Base-by-base conservation (phyloP, 768 basidiomycete species). In the Lenzites betulinus region DNA sequence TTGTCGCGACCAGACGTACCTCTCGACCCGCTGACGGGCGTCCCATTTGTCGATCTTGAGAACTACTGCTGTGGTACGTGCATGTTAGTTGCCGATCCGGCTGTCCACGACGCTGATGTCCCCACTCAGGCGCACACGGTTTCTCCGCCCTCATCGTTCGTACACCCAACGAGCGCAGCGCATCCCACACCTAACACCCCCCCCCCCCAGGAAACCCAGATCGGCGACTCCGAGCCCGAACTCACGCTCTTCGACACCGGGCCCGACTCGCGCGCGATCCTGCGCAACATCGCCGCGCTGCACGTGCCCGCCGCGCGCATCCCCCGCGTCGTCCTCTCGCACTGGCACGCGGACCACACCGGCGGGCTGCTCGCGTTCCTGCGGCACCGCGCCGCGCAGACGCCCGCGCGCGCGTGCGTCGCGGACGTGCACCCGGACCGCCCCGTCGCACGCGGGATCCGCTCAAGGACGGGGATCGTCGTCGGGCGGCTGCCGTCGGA, bases 231-330 rank as follows among this genome's bases (percentile, higher is more conserved):
- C 42, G 55, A 71, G 58, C 67, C 77, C 3, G 81, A 83, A 54
- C 74, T 80, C n/a, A 85, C 84, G 16, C 79, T 94, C 36, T 92
- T 95, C 69, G 93, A 95, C 74, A 87, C 90, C 16, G 93, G 93
- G 0, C 93, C 92, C 9, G 92, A 94, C 68, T 83, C 84, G 16
- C 77, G 76, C 23, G 86, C 88, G 26, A 84, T 95, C 63, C 81
- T 85, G n/a, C 85, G 90, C 51, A 94, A 93, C 72, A 70, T 86
- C 25, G 72, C 72, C 6, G 83, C 86, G 3, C 78, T 94, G 78
- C 76, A 84, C 22, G 69, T 84, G 0, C 80, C 82, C 2, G 71
- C 84, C 9, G 74, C 79, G 35, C 71, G 77, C 39, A 78, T 95
- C 64, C 81, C 83, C 38, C 80, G 85, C 28, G 76, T 93, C 42